Percentiles rank a stretch among this genome's conserved stretches.
Evolutionary conservation across 75 land plant species (phyloP).

Genomic region (Cunninghamia lanceolata): DNA sequence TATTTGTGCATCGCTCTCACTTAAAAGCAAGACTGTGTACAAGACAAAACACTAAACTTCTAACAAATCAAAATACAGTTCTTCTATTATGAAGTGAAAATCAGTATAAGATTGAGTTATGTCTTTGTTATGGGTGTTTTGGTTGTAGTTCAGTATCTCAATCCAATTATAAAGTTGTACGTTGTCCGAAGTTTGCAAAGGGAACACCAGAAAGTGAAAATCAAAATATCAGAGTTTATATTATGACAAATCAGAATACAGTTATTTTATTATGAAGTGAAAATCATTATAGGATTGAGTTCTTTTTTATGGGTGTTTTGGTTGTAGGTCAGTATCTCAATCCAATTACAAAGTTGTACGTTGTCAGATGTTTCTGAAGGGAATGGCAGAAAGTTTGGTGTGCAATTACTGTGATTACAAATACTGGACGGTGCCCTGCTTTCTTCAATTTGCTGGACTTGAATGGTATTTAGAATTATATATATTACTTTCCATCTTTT

Average conservation of each 20-base stretch:
- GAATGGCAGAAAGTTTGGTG: slow-evolving; percentile 73
- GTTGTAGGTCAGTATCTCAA: slow-evolving; percentile 86
- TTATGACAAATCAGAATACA: background rate
- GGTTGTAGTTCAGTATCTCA: slow-evolving; percentile 81
- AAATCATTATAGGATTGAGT: background rate
- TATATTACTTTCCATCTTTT: background rate
- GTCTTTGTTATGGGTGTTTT: background rate
- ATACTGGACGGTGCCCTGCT: slow-evolving; percentile 54
- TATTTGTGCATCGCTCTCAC: background rate
- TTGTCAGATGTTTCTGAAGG: slow-evolving; percentile 63
- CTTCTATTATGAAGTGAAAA: background rate
- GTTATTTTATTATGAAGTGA: background rate
- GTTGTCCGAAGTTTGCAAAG: slow-evolving; percentile 64
- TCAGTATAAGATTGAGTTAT: background rate
- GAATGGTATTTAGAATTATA: slow-evolving; percentile 60
- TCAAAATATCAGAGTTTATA: too few relatives aligned
- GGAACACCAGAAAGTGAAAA: slow-evolving; percentile 63
- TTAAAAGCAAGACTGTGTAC: background rate
- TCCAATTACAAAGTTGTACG: slow-evolving; percentile 66
- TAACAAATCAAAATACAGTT: background rate
- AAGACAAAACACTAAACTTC: background rate
- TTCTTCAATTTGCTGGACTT: slow-evolving; percentile 71
- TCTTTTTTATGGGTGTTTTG: background rate
- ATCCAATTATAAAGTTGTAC: slow-evolving; percentile 70
- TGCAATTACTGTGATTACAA: slow-evolving; percentile 78